Conservation (phyloP, 2,329 filamentous ascomycete species). For the Ophiostoma ulmi region DNA sequence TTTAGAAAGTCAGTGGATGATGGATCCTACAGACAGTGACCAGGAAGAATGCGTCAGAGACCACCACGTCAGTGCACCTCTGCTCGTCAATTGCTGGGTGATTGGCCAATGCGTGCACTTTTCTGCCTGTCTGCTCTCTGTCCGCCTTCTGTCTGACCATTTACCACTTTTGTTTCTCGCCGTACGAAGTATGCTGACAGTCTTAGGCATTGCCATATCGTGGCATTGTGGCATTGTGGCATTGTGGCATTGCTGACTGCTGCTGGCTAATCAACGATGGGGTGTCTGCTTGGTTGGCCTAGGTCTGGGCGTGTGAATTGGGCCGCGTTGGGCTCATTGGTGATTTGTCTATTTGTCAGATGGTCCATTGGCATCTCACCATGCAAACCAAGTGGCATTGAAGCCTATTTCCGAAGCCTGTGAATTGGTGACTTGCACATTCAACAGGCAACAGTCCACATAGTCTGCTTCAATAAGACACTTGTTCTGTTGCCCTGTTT, state of each 20-base stretch:
- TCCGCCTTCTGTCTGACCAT: neutral
- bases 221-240: neutral
- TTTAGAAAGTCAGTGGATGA: neutral
- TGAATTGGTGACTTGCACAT: neutral
- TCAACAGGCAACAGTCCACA: neutral
- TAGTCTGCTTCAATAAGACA: neutral
- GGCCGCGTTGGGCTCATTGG: slow-evolving; percentile 1
- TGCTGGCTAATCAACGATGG: neutral
- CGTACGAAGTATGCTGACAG: neutral
- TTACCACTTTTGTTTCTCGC: neutral
- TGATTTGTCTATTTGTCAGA: slow-evolving; percentile 6
- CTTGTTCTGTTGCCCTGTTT: neutral
- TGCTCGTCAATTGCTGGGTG: slow-evolving; percentile 2
- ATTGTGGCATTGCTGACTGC: slow-evolving; percentile 1
- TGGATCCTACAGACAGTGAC: neutral
- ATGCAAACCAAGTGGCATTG: neutral
- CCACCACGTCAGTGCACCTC: neutral
- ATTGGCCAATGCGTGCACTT: slow-evolving; percentile 21
- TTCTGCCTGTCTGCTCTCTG: slow-evolving; percentile 1
- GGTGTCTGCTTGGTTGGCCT: slow-evolving; percentile 2
- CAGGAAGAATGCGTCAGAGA: slow-evolving; percentile 3
- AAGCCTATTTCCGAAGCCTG: neutral
- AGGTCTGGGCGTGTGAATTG: neutral
- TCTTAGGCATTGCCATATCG: neutral
- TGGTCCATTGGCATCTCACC: neutral